These are phyloP conservation scores for Umbelopsis isabellina DNA, from an alignment of 192 early-diverging fungal species.

Conservation along the genomic window DNA sequence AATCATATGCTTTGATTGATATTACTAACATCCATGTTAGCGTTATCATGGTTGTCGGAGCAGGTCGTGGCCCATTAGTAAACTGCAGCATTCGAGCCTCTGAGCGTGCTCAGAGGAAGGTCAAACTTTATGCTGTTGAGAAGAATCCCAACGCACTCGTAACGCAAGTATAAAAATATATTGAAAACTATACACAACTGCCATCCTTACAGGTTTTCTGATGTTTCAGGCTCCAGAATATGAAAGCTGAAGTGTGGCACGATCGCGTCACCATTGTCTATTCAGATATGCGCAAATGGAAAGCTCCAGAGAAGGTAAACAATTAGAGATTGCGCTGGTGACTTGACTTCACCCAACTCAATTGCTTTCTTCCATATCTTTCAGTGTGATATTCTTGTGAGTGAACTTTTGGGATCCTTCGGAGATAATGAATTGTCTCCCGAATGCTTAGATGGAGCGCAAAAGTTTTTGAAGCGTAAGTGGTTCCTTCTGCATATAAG, in stretches of 20 bases:
- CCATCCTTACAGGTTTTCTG: not conserved
- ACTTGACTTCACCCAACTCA: slow-evolving; percentile 3
- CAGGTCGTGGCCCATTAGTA: slow-evolving; percentile 95
- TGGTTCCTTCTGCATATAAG: not conserved
- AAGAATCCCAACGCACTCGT: slow-evolving; percentile 97
- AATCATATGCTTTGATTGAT: not conserved
- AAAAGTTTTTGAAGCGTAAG: slow-evolving; percentile 58
- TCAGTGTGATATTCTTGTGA: slow-evolving; percentile 88
- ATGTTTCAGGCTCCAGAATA: slow-evolving; percentile 65
- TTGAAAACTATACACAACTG: not conserved
- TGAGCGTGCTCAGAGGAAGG: not conserved
- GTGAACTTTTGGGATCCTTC: slow-evolving; percentile 96
- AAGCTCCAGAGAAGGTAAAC: slow-evolving; percentile 62
- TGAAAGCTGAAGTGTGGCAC: slow-evolving; percentile 76
- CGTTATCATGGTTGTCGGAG: slow-evolving; percentile 92
- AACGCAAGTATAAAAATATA: slow-evolving; percentile 50
- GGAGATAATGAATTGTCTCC: slow-evolving; percentile 99
- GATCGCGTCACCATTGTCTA: slow-evolving; percentile 82
- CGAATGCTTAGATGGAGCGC: slow-evolving; percentile 94
- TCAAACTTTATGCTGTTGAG: slow-evolving; percentile 87
- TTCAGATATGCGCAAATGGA: slow-evolving; percentile 91
- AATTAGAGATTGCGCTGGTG: not conserved
- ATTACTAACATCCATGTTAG: slow-evolving; percentile 34
- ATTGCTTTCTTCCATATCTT: not conserved
- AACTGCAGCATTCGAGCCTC: slow-evolving; percentile 66